phyloP scores from a whole-genome alignment of 176 grass and related monocot species.

The Eragrostis nindensis region DNA sequence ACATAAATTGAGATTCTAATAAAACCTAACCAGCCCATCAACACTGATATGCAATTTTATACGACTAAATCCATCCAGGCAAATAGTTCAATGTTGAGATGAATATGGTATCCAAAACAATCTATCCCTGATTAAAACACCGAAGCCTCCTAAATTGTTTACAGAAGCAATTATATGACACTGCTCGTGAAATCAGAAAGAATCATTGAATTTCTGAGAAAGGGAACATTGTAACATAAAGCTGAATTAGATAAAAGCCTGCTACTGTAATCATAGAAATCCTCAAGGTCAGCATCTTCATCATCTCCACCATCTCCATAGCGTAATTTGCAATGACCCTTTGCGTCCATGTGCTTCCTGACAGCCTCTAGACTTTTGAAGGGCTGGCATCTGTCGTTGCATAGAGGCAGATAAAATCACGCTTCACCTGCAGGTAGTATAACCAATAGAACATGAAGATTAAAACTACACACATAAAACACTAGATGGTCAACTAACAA shows the following conservation, averaged over 20 bases:
- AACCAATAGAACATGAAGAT: constrained; percentile 9
- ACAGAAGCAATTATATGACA: not conserved
- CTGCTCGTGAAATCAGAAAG: not conserved
- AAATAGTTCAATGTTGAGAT: too few species aligned
- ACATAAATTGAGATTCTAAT: not conserved
- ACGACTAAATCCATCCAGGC: not conserved
- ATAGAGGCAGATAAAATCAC: constrained; percentile 90
- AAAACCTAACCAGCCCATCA: constrained; percentile 19
- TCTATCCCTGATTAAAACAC: not conserved
- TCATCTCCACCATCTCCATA: constrained; percentile 96
- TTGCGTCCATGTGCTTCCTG: constrained; percentile 92
- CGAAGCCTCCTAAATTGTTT: not conserved
- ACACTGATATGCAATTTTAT: not conserved
- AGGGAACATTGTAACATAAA: constrained; percentile 13
- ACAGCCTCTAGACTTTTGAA: constrained; percentile 89
- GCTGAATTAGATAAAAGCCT: constrained; percentile 51
- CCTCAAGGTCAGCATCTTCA: constrained; percentile 95
- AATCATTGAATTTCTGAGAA: not conserved
- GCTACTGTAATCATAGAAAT: constrained; percentile 96
- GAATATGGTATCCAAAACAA: not conserved
- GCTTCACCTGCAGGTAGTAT: constrained; percentile 64
- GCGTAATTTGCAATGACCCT: constrained; percentile 90
- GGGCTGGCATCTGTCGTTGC: constrained; percentile 89
- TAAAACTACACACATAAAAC: not conserved
- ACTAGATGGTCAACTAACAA: not conserved